phyloP scores from a whole-genome alignment of 1,284 basidiomycete species.

The Serendipita sp. region DNA sequence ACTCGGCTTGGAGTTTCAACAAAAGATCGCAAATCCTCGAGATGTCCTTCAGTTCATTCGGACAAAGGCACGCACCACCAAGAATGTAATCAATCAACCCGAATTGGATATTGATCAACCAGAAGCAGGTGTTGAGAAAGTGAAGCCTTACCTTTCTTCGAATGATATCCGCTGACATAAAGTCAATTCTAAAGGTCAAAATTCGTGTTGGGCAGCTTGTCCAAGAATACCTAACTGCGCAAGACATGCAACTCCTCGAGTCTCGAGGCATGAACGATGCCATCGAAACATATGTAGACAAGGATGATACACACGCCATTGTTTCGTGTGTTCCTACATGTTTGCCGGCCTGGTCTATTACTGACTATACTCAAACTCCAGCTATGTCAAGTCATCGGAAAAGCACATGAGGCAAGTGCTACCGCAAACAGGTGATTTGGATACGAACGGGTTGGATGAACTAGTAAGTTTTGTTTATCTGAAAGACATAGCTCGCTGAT shows the following conservation, averaged over 20 bases:
- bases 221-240: constrained; percentile 74
- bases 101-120: constrained; percentile 66
- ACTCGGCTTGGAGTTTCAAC: constrained; percentile 91
- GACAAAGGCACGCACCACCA: constrained; percentile 49
- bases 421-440: constrained; percentile 45
- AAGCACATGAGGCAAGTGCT: constrained; percentile 53
- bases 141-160: neutral
- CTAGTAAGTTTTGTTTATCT: constrained; percentile 32
- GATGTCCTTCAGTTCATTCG: constrained; percentile 86
- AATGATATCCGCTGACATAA: neutral
- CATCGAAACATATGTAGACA: constrained; percentile 86
- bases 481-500: neutral
- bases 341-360: neutral
- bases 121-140: constrained; percentile 47
- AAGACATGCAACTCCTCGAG: constrained; percentile 76
- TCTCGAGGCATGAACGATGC: constrained; percentile 82
- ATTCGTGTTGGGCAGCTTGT: constrained; percentile 70
- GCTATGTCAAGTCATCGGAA: constrained; percentile 55
- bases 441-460: constrained; percentile 62
- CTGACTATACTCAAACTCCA: constrained; percentile 19
- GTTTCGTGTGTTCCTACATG: constrained; percentile 43
- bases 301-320: constrained; percentile 87
- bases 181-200: constrained; percentile 28
- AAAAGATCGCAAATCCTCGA: constrained; percentile 83
- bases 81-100: constrained; percentile 51